Evolutionary conservation across 768 basidiomycete species (phyloP).

Genomic region (Suillus sp.): DNA sequence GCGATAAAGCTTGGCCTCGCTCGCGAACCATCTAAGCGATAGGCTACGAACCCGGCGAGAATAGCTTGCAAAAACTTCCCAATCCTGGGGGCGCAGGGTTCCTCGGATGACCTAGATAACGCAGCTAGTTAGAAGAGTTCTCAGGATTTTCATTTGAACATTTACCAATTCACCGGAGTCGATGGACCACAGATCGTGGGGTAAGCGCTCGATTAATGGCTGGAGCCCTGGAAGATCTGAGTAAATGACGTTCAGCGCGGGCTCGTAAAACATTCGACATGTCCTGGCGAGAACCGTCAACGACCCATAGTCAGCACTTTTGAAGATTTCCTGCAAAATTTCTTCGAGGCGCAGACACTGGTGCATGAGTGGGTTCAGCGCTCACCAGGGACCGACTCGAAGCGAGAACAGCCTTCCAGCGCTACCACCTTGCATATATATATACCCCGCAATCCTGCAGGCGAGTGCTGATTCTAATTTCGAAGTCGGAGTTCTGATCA

Average conservation of each 20-base stretch:
- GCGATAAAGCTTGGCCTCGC: conserved; percentile 24
- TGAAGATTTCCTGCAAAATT: conserved; percentile 35
- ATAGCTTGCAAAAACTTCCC: conserved; percentile 33
- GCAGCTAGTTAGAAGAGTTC: background rate
- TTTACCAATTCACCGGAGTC: conserved; percentile 4
- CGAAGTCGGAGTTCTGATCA: background rate
- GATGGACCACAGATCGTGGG: conserved; percentile 34
- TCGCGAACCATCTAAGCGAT: conserved; percentile 32
- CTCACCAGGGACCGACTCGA: background rate
- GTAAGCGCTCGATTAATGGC: conserved; percentile 35
- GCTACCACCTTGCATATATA: background rate
- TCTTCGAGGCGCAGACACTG: conserved; percentile 36
- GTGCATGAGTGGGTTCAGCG: conserved; percentile 29
- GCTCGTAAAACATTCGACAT: conserved; percentile 33
- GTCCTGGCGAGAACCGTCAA: conserved; percentile 36
- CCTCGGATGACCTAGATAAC: conserved; percentile 25
- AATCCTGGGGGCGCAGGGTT: conserved; percentile 24
- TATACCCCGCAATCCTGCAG: background rate
- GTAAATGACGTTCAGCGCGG: conserved; percentile 35
- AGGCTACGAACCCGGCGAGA: conserved; percentile 33
- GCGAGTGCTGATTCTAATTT: background rate
- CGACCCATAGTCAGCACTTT: conserved; percentile 33
- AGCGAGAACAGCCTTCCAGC: background rate
- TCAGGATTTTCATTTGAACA: background rate
- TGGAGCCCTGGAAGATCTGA: conserved; percentile 34